These are phyloP conservation scores for Aspergillus awamori DNA, from an alignment of 2,329 filamentous ascomycete species.

Conservation along the genomic window DNA sequence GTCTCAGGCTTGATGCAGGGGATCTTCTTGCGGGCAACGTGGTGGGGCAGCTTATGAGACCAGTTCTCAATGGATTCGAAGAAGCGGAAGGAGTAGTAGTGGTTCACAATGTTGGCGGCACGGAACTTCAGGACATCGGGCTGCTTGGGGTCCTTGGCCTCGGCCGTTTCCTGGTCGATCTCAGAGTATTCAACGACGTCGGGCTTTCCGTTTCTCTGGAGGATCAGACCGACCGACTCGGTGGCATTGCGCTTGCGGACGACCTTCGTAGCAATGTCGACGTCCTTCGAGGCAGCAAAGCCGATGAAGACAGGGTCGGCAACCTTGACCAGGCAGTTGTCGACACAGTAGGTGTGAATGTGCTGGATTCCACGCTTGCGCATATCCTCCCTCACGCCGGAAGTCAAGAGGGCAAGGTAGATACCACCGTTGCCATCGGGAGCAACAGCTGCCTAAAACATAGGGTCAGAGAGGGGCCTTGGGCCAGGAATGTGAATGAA, in stretches of 20 bases:
- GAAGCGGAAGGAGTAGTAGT: conserved; percentile 97
- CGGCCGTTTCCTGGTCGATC: conserved; percentile 85
- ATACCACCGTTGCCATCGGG: conserved; percentile 97
- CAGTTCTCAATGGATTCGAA: conserved; percentile 86
- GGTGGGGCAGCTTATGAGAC: conserved; percentile 85
- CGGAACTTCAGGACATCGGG: conserved; percentile 87
- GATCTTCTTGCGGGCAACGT: conserved; percentile 98
- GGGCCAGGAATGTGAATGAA: not conserved
- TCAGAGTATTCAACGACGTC: conserved; percentile 99
- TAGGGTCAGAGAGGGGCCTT: not conserved
- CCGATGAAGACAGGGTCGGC: conserved; percentile 95
- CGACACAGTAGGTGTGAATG: conserved; percentile 96
- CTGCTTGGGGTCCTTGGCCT: conserved; percentile 82
- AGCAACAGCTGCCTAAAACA: conserved; percentile 73
- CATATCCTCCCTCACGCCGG: conserved; percentile 85
- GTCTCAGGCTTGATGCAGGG: conserved; percentile 75
- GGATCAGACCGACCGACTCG: conserved; percentile 91
- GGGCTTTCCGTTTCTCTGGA: conserved; percentile 92
- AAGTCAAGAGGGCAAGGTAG: conserved; percentile 84
- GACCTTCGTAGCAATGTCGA: conserved; percentile 98
- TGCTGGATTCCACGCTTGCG: conserved; percentile 85
- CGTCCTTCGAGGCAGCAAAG: conserved; percentile 82
- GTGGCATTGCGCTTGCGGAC: conserved; percentile 96
- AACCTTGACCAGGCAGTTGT: conserved; percentile 99
- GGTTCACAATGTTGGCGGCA: conserved; percentile 98